A percentile compares a stretch with the other conserved stretches of the same genome.
These are phyloP conservation scores for Stagonosporopsis tanaceti DNA, from an alignment of 2,329 filamentous ascomycete genomes.

Conservation along the genomic window DNA sequence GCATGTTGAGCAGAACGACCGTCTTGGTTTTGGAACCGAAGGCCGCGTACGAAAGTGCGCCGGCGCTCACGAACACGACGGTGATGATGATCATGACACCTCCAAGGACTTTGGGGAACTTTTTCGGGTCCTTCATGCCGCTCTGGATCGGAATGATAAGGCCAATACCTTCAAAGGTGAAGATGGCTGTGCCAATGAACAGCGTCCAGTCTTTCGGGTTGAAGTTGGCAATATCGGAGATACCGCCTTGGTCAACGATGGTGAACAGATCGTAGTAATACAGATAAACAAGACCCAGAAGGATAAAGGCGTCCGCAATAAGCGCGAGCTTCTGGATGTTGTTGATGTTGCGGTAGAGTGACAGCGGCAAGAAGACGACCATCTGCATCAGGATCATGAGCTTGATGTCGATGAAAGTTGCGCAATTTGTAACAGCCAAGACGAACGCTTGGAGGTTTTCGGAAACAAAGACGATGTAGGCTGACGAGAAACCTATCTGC, in stretches of 20 bases:
- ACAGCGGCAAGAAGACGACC: slow-evolving; percentile 92
- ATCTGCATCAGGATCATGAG: slow-evolving; percentile 94
- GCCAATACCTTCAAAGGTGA: slow-evolving; percentile 97
- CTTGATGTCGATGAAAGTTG: slow-evolving; percentile 83
- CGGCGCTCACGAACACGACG: slow-evolving; percentile 87
- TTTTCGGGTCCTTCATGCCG: slow-evolving; percentile 89
- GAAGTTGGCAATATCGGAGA: slow-evolving; percentile 89
- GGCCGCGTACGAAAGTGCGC: slow-evolving; percentile 92
- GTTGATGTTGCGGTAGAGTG: slow-evolving; percentile 92
- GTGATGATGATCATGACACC: slow-evolving; percentile 96
- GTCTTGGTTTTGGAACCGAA: slow-evolving; percentile 96
- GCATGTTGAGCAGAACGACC: slow-evolving; percentile 93
- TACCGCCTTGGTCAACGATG: slow-evolving; percentile 73
- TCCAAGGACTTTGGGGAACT: slow-evolving; percentile 88
- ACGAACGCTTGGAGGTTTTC: slow-evolving; percentile 97
- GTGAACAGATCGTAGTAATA: slow-evolving; percentile 95
- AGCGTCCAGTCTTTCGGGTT: slow-evolving; percentile 93
- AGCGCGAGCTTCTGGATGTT: slow-evolving; percentile 96
- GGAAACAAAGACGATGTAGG: slow-evolving; percentile 96
- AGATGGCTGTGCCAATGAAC: slow-evolving; percentile 98
- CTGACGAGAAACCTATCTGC: slow-evolving; percentile 92
- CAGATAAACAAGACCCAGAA: slow-evolving; percentile 89
- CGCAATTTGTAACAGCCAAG: slow-evolving; percentile 87
- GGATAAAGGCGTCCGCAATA: slow-evolving; percentile 91
- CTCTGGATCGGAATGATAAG: slow-evolving; percentile 98